Base-by-base conservation (phyloP, 2,329 filamentous ascomycete genomes). In the Penicillium sp. region DNA sequence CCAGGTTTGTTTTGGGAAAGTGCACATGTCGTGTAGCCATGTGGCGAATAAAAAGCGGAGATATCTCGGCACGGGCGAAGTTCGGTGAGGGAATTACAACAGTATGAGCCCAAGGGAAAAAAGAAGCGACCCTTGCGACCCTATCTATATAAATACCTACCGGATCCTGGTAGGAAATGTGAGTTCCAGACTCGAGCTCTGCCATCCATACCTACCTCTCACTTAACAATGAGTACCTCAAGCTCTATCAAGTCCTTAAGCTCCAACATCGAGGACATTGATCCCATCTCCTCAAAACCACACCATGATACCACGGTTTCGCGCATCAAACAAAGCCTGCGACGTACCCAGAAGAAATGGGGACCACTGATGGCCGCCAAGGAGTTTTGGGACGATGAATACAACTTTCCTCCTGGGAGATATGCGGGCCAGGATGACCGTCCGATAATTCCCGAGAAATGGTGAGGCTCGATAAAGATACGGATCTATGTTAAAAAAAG, bases 341-440 rank as follows among this genome's bases (percentile, higher is more conserved):
- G 47, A 9, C 27, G 31, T 1, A 35, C 61, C 6, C 54, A 59
- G 37, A 57, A 61, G 35, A 56, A 59, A 25, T 64, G 62, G 62
- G 60, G 58, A 8, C 62, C 62, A 14, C 54, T 62, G 16, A 62
- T 66, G 60, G 56, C 58, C 10, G 65, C 65, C 14, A 66, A 62
- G 42, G 56, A 61, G 19, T 37, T 52, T 23, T 44, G 60, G n/a
- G 43, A 66, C n/a, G 63, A 64, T 25, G 60, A 65, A 16, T 66
- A 67, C 47, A 66, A 62, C 27, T 66, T 67, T 52, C 58, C 62
- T 43, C 48, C 55, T 11, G 58, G 61, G 16, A 57, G 60, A 31
- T 63, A 59, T 54, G 61, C 57, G 3, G 63, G 64, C 1, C 63
- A 67, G 42, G 60, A 96, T 14, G 19, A 23, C 10, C 39, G 39